Conservation (phyloP, 2,329 filamentous ascomycete genomes). For the Fusarium nisikadoi region DNA sequence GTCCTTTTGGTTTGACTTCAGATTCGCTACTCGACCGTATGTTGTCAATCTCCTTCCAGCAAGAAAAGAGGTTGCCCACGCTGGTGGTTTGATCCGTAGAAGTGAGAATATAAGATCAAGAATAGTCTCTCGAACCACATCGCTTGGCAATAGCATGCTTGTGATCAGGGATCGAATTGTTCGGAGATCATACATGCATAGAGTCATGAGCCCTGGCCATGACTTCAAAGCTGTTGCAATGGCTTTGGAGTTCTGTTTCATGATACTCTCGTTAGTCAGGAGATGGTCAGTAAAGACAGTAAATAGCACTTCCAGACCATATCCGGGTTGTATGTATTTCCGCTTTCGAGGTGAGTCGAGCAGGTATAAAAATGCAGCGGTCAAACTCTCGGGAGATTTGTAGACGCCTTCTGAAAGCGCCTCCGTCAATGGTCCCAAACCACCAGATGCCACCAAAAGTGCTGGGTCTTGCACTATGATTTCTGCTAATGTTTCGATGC, state of each 20-base stretch:
- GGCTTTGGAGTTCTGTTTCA: conserved; percentile 92
- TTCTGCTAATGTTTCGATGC: conserved; percentile 91
- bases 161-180: conserved; percentile 81
- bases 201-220: conserved; percentile 89
- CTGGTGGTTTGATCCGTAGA: conserved; percentile 89
- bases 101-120: conserved; percentile 85
- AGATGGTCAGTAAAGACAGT: conserved; percentile 91
- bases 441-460: conserved; percentile 83
- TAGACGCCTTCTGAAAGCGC: conserved; percentile 91
- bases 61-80: conserved; percentile 93
- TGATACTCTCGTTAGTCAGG: conserved; percentile 65
- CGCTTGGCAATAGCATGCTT: conserved; percentile 69
- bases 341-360: conserved; percentile 85
- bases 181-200: conserved; percentile 89
- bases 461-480: conserved; percentile 87
- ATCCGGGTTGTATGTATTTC: conserved; percentile 85
- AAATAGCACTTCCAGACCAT: conserved; percentile 89
- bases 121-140: conserved; percentile 75
- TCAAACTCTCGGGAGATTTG: conserved; percentile 89
- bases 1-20: conserved; percentile 69
- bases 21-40: conserved; percentile 90
- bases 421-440: conserved; percentile 88
- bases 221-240: conserved; percentile 91
- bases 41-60: conserved; percentile 93
- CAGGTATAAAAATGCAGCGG: conserved; percentile 87